Base-by-base conservation (phyloP, 108 stramenopile species). In the Nitzschia putrida region DNA sequence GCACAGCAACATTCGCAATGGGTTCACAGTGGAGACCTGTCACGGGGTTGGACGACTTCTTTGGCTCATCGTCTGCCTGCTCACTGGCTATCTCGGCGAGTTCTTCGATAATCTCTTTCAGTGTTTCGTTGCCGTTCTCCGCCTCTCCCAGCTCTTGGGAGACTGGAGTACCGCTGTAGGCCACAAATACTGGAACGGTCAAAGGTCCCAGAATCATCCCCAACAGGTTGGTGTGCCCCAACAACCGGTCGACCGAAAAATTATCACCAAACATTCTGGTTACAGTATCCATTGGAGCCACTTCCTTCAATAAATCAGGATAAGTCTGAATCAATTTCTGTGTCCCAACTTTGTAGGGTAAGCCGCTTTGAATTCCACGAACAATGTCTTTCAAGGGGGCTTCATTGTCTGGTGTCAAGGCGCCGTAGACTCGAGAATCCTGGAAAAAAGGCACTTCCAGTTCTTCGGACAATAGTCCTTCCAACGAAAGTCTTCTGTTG, bases 21-120 rank as follows among this genome's bases (percentile, higher is more conserved):
- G 94, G 94, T 65, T 95, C 94, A 43, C 86, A 79, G 53, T 95
- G 94, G 10, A 95, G 64, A 20, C 87, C 88, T 3, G 94, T 95
- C 40, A 73, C 61, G 13, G 84, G 63, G 34, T 69, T 29, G 29
- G 51, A 26, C 21, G 42, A 23, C 8, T 39, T 55, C 52, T 55
- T 67, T 29, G 44, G 11, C 11, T 49, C 20, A 44, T 44, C 13
- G 44, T 44, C 44, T 13, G 9, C 13, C 13, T 13, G 11, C 44
- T 44, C 44, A 44, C 13, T 44, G n/a, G n/a, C n/a, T n/a, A n/a
- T n/a, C 29, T 34, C 29, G 29, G 29, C 29, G 29, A 4, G 5
- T 50, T 50, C 49, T 50, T 50, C 49, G 16, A 4, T 20, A 3
- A 3, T 16, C 49, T 50, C 49, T 18, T 5, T 1, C 18, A 20